Evolutionary conservation across 2,329 filamentous ascomycete species (phyloP), one percentile per base, ranked within the genome.

Genomic region (Fusarium tanahbumbuense): DNA sequence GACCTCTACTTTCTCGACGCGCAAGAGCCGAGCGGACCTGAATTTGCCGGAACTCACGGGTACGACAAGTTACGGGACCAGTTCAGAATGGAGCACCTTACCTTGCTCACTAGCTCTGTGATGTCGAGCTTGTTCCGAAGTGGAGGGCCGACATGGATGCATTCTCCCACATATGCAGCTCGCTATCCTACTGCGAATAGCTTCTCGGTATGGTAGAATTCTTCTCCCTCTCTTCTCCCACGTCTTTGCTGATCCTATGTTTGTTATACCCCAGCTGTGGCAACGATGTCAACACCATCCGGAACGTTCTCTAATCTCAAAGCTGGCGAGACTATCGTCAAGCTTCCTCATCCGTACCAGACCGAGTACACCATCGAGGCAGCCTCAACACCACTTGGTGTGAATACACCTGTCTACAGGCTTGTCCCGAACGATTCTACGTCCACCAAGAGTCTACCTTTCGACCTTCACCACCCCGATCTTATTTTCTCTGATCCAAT

Each of bases 281-380:
- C 28, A 48, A 58, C 42, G 59, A 75, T 75, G 74, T 60, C 71
- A 40, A 59, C 67, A 27, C 49, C 62, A 41, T 25, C 55, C 10
- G 42, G 57, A 59, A 47, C 70, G n/a, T 74, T 76, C 45, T 72
- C 73, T 18, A 62, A 71, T 45, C 47, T 73, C 49, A 53, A 70
- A 55, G 64, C 76, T 25, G 75, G 78, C 59, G 81, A 84, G 70
- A 79, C 78, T 23, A 72, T 84, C 58, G 74, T 86, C 71, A 83
- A 82, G 78, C 83, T 86, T 37, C 84, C 84, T 57, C 82, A 86
- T 69, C 84, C 84, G 4, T 85, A 85, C 75, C 79, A 81, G 42
- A 81, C 82, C 40, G 80, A 84, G 56, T 86, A 85, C 75, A 73
- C 78, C 11, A 72, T 85, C 44, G 76, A 78, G 56, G 80, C 79